Conservation (phyloP, 306 rosid genomes). For the Ziziphus jujuba region DNA sequence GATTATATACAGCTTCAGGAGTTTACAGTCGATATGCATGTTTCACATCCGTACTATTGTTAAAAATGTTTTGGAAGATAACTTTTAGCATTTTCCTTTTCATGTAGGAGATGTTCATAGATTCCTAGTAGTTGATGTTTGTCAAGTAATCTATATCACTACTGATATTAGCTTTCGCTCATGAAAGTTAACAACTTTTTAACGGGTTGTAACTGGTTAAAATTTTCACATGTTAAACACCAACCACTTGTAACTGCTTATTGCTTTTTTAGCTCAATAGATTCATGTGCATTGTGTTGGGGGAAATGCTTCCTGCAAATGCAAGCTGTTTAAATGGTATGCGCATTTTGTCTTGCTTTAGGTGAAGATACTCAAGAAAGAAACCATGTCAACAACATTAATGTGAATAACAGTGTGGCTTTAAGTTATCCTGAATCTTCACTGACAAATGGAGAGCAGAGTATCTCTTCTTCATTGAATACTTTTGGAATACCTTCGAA, state of each 20-base stretch:
- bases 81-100: not conserved
- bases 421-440: slow-evolving; percentile 25
- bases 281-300: too few relatives aligned
- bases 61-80: not conserved
- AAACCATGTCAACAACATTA: slow-evolving; percentile 25
- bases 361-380: slow-evolving; percentile 56
- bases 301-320: too few relatives aligned
- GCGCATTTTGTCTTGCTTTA: slow-evolving; percentile 33
- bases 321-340: not conserved
- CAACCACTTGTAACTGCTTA: too few relatives aligned
- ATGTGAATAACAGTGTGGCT: slow-evolving; percentile 36
- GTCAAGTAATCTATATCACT: not conserved
- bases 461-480: slow-evolving; percentile 22
- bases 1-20: not conserved
- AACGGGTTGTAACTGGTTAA: too few relatives aligned
- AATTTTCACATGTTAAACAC: not conserved
- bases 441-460: slow-evolving; percentile 13
- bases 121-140: too few relatives aligned
- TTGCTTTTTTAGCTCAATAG: too few relatives aligned
- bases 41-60: not conserved
- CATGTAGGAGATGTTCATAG: not conserved
- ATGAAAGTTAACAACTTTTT: too few relatives aligned
- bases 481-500: slow-evolving; percentile 11
- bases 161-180: not conserved
- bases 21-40: not conserved